Conservation (phyloP, 768 basidiomycete genomes). For the Lentinus brumalis region DNA sequence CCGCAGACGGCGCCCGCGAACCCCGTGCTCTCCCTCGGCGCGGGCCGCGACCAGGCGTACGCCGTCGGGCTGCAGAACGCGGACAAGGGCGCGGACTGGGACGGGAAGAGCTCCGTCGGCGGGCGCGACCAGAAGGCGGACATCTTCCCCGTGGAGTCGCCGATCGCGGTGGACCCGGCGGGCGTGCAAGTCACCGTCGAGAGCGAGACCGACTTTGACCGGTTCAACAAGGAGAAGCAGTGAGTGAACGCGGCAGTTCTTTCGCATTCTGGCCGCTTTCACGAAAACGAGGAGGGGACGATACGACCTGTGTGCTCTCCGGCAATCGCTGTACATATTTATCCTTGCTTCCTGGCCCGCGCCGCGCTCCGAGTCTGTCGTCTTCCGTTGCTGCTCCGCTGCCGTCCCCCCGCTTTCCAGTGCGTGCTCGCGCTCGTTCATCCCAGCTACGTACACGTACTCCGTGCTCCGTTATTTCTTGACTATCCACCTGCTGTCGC, state of each 20-base stretch:
- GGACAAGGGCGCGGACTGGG: slow-evolving; percentile 28
- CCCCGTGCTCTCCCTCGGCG: slow-evolving; percentile 31
- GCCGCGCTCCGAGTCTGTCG: too few relatives aligned
- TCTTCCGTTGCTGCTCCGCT: too few relatives aligned
- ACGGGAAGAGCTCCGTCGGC: slow-evolving; percentile 32
- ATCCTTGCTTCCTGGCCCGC: too few relatives aligned
- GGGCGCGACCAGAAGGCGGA: slow-evolving; percentile 32
- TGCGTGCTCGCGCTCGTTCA: too few relatives aligned
- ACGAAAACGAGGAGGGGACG: too few relatives aligned
- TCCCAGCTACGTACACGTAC: too few relatives aligned
- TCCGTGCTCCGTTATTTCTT: too few relatives aligned
- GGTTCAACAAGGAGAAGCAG: slow-evolving; percentile 20
- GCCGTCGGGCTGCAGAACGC: slow-evolving; percentile 34
- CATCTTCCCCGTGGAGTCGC: slow-evolving; percentile 22
- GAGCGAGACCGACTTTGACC: slow-evolving; percentile 33
- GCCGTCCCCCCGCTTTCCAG: too few relatives aligned
- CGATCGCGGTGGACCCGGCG: slow-evolving; percentile 3
- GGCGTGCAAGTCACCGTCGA: slow-evolving; percentile 36
- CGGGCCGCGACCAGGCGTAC: slow-evolving; percentile 25
- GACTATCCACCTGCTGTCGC: too few relatives aligned
- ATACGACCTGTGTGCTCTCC: too few relatives aligned
- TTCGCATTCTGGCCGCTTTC: too few relatives aligned
- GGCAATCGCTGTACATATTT: too few relatives aligned
- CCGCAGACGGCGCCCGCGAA: slow-evolving; percentile 9
- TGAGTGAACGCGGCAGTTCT: not conserved